Percentiles rank a stretch among this genome's conserved stretches.
These are phyloP conservation scores for Epichloe coenophiala DNA, from an alignment of 2,329 filamentous ascomycete genomes.

Conservation along the genomic window DNA sequence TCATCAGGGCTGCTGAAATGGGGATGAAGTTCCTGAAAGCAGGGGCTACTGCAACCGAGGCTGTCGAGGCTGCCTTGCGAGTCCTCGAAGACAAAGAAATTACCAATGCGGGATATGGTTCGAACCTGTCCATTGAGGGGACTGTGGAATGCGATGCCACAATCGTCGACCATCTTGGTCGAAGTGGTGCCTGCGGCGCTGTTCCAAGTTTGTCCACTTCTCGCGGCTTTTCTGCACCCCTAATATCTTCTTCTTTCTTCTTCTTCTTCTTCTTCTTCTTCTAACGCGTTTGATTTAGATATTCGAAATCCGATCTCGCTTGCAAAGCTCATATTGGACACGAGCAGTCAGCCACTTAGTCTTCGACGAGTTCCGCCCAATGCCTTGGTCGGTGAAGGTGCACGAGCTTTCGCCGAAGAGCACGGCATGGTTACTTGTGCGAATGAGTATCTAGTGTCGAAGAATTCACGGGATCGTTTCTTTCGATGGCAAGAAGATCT, in stretches of 20 bases:
- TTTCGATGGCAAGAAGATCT: constrained; percentile 67
- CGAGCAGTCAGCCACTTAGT: constrained; percentile 62
- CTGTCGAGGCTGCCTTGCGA: constrained; percentile 78
- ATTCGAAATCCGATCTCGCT: constrained; percentile 87
- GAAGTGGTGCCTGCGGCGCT: constrained; percentile 86
- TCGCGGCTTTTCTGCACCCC: not conserved
- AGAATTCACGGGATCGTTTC: constrained; percentile 65
- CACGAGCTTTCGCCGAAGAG: constrained; percentile 71
- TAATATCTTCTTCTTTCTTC: too few relatives aligned
- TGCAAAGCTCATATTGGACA: constrained; percentile 70
- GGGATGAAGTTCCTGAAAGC: constrained; percentile 70
- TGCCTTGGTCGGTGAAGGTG: constrained; percentile 74
- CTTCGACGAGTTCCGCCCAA: constrained; percentile 86
- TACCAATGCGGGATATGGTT: constrained; percentile 92
- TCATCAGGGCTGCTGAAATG: constrained; percentile 61
- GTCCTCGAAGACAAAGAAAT: constrained; percentile 87
- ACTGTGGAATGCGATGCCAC: constrained; percentile 91
- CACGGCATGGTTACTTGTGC: constrained; percentile 61
- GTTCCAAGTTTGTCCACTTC: constrained; percentile 56
- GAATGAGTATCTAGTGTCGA: constrained; percentile 68
- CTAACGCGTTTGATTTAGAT: constrained; percentile 34
- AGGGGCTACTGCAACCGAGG: constrained; percentile 72
- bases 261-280: too few relatives aligned
- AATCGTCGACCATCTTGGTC: constrained; percentile 78
- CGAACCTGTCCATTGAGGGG: constrained; percentile 83